These are phyloP conservation scores for Sugiyamaella pinicola DNA, from an alignment of 1,139 yeast genomes.

Conservation along the genomic window DNA sequence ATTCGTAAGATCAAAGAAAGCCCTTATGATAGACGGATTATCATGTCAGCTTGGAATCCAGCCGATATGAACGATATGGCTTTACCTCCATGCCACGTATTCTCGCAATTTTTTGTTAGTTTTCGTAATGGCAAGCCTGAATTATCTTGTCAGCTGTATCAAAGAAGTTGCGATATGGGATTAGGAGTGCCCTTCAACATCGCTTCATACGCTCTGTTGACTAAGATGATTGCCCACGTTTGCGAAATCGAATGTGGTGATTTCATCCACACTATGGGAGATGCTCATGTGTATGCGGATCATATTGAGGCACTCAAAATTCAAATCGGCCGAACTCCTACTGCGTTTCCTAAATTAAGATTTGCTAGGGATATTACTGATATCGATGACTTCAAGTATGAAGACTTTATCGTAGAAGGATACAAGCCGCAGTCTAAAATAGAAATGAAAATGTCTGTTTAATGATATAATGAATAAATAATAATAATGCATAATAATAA, in stretches of 20 bases:
- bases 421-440: constrained; percentile 83
- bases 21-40: constrained; percentile 93
- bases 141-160: constrained; percentile 86
- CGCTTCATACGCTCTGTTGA: constrained; percentile 90
- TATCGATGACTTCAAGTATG: constrained; percentile 86
- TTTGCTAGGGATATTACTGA: constrained; percentile 66
- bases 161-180: constrained; percentile 99
- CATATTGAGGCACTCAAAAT: constrained; percentile 87
- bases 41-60: constrained; percentile 98
- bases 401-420: constrained; percentile 77
- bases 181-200: constrained; percentile 97
- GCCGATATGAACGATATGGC: constrained; percentile 94
- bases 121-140: constrained; percentile 69
- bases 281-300: constrained; percentile 90
- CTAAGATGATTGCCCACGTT: constrained; percentile 93
- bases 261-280: constrained; percentile 93
- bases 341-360: constrained; percentile 72
- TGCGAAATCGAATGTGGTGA: constrained; percentile 95
- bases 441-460: constrained; percentile 79
- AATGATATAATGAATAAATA: constrained; percentile 12
- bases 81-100: constrained; percentile 96
- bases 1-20: constrained; percentile 78
- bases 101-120: constrained; percentile 90
- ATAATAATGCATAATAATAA: constrained; percentile 10
- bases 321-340: constrained; percentile 75